Conservation (phyloP, 495 filamentous ascomycete species). For the Thozetella sp. region DNA sequence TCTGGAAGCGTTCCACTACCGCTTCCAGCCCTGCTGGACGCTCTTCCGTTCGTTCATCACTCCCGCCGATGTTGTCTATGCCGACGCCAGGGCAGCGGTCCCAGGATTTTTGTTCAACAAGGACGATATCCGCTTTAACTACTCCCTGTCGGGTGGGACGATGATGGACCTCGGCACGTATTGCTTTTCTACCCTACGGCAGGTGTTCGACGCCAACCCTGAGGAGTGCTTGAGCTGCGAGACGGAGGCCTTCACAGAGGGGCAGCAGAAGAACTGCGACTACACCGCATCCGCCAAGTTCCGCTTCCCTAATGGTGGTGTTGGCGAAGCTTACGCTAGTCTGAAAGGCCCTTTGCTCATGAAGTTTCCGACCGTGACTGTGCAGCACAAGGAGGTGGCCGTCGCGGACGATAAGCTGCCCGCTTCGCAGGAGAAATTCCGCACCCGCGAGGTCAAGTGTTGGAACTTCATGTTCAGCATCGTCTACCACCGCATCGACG, state of each 20-base stretch:
- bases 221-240: constrained; percentile 37
- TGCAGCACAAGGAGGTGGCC: constrained; percentile 27
- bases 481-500: constrained; percentile 53
- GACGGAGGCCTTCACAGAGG: constrained; percentile 22
- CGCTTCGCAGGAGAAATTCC: constrained; percentile 32
- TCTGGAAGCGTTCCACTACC: constrained; percentile 61
- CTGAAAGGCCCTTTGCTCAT: constrained; percentile 19
- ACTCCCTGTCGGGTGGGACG: constrained; percentile 54
- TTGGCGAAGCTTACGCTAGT: constrained; percentile 32
- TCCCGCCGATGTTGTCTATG: constrained; percentile 34
- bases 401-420: constrained; percentile 23
- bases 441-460: constrained; percentile 42
- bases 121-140: constrained; percentile 60
- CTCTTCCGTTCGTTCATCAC: constrained; percentile 46
- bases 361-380: constrained; percentile 7
- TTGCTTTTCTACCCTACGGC: constrained; percentile 40
- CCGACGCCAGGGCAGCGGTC: constrained; percentile 24
- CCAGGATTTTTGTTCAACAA: constrained; percentile 25
- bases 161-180: constrained; percentile 61
- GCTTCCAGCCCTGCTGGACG: constrained; percentile 58
- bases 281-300: constrained; percentile 39
- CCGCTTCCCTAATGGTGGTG: constrained; percentile 40
- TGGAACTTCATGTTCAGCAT: constrained; percentile 36
- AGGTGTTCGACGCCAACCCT: constrained; percentile 36
- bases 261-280: constrained; percentile 32